Base-by-base conservation (phyloP, 1,284 basidiomycete species). In the Peniophora sp. region DNA sequence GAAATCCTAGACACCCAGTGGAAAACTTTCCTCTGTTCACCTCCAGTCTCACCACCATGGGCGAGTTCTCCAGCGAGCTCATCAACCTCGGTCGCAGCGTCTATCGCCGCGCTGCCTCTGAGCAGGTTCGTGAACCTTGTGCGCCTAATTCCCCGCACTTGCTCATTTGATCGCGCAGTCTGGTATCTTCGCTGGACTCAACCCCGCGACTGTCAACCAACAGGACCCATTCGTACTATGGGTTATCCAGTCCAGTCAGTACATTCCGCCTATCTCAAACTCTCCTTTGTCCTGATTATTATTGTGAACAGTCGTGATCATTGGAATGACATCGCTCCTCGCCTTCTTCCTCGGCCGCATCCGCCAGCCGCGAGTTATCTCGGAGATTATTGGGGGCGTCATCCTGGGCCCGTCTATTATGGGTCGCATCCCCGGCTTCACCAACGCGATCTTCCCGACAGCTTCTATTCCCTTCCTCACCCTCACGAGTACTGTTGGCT, bases 381-480 rank as follows among this genome's bases (percentile, higher is more conserved):
- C 91, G 51, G 92, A 95, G 66, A 85, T 95, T 58, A 85, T 94
- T 53, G 88, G 82, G 2, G 92, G 91, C 37, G 81, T 95, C 59
- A 60, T 94, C 32, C 77, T 92, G 15, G 86, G 86, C 11, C 85
- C 88, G 1, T 82, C 85, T 2, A 81, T 88, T 12, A 77, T 86
- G 73, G 85, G 89, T 3, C 81, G 79, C 43, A 89, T 92, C 51
- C 88, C 86, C 1, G 64, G 73, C 47, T 94, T 93, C 70, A 74
- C 75, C 6, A 54, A 70, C 3, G 67, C 68, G 34, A 89, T 97
- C 58, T 97, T 97, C 69, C 92, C 93, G 0, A n/a, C 65, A 0
- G 66, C 60, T 0, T 88, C 85, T 3, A 69, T 95, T 52, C 75
- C 86, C 8, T 72, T 85, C 55, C 82, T 98, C 49, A 86, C 78